Percentiles rank a stretch among this genome's conserved stretches.
Evolutionary conservation across 371 early-diverging fungal genomes (phyloP).

Genomic region (Mortierella sp.): DNA sequence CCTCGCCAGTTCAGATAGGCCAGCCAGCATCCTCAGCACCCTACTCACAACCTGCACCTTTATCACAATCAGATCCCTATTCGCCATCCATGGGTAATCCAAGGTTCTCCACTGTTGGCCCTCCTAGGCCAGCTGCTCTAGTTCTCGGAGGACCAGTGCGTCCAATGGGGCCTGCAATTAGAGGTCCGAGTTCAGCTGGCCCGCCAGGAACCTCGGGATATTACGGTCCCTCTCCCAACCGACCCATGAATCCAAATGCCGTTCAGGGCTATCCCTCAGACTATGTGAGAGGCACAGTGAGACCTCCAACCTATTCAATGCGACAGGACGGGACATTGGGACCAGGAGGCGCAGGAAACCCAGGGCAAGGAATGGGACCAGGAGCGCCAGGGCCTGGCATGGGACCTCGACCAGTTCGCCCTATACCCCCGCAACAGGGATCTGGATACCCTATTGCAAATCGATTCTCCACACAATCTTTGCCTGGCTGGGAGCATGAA

Average conservation of each 20-base stretch:
- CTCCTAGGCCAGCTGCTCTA: constrained; percentile 29
- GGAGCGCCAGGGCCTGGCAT: constrained; percentile 34
- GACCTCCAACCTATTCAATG: constrained; percentile 22
- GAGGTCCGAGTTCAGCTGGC: constrained; percentile 18
- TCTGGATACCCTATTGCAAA: constrained; percentile 35
- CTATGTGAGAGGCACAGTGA: constrained; percentile 26
- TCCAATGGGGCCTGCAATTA: constrained; percentile 26
- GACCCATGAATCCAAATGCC: constrained; percentile 26
- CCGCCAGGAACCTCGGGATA: constrained; percentile 30
- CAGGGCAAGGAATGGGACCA: constrained; percentile 27
- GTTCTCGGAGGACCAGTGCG: constrained; percentile 34
- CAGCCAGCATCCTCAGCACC: constrained; percentile 18
- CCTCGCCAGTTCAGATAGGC: constrained; percentile 20
- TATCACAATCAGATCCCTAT: constrained; percentile 26
- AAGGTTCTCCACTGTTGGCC: constrained; percentile 30
- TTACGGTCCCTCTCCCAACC: constrained; percentile 26
- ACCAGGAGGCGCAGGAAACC: constrained; percentile 17
- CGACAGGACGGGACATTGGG: constrained; percentile 34
- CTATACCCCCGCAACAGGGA: constrained; percentile 14
- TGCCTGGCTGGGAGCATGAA: constrained; percentile 49
- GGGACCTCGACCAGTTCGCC: constrained; percentile 26
- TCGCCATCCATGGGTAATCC: constrained; percentile 15
- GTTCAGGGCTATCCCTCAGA: constrained; percentile 38
- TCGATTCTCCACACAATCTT: constrained; percentile 48
- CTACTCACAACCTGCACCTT: constrained; percentile 24